Evolutionary conservation across 805 yeast genomes (phyloP), one percentile per base, ranked within the genome.

Genomic region (Zygotorulaspora chibaensis): DNA sequence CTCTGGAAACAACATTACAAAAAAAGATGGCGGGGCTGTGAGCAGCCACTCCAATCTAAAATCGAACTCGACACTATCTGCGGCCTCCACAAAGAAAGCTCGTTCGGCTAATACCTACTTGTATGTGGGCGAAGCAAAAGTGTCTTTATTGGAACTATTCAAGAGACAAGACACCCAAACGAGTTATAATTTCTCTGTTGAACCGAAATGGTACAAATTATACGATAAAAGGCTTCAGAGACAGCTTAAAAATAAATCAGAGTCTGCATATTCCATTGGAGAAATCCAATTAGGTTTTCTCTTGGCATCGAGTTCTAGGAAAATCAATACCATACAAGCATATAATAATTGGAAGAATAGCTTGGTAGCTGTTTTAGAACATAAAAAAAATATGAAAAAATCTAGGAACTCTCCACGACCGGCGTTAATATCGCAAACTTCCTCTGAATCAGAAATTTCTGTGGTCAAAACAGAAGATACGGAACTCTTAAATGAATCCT

Each of bases 61-160:
- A 9, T 33, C 36, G 3, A 16, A 13, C 11, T 8, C 36, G 11
- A 33, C 36, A n/a, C 3, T 33, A 9, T 33, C 36, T 10, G 36
- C 16, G 12, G n/a, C 36, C 7, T 33, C 36, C 20, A 20, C 9
- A 6, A 30, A 31, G 12, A 30, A 34, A 16, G 17, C 18, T 26
- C 39, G 44, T 12, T 41, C 40, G 7, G 39, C 46, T 16, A 45
- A 46, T 11, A 48, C 45, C 31, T 62, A 59, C 42, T 43, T 63
- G 20, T 63, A 63, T 28, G 45, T 63, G 10, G 68, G 67, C 12
- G 68, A 63, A 46, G 56, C 55, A 1, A 60, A 55, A 53, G 10
- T 63, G 9, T 58, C 65, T 3, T 33, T 63, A 5, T 41, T 57
- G 18, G 60, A 59, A n/a, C 27, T 63, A 11, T 63, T 63, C 46